phyloP scores from a whole-genome alignment of 208 protist genomes.

The Trichomonas vaginalis region DNA sequence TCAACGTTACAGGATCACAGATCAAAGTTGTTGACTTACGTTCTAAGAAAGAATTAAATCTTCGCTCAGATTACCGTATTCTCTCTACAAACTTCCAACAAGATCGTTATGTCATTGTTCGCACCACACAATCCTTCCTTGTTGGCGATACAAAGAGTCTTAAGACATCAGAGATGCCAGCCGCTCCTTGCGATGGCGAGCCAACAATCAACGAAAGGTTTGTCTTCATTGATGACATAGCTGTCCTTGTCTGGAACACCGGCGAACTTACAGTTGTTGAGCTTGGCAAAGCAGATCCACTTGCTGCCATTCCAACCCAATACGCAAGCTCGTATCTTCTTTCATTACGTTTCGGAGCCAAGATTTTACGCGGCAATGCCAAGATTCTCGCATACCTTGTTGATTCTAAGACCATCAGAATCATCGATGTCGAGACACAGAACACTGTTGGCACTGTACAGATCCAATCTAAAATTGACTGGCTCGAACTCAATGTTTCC shows the following conservation, averaged over 20 bases:
- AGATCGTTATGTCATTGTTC: neutral
- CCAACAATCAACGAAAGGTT: neutral
- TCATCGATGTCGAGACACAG: neutral
- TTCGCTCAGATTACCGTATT: neutral
- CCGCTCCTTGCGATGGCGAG: neutral
- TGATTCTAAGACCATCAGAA: neutral
- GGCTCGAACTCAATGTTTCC: neutral
- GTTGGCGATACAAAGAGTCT: neutral
- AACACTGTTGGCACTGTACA: neutral
- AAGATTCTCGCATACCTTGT: neutral
- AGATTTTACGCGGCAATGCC: neutral
- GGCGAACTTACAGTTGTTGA: neutral
- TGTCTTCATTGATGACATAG: neutral
- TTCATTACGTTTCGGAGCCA: neutral
- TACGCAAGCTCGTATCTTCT: slow-evolving; percentile 1
- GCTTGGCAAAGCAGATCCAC: neutral
- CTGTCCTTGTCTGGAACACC: neutral
- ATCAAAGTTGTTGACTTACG: neutral
- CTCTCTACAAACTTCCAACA: neutral
- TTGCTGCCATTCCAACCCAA: neutral
- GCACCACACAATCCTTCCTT: neutral
- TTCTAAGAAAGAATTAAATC: neutral
- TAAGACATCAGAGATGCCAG: neutral
- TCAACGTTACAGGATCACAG: neutral
- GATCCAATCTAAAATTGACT: neutral